Conservation (phyloP, 1,139 yeast species). For the Debaryomycetaceae sp. region DNA sequence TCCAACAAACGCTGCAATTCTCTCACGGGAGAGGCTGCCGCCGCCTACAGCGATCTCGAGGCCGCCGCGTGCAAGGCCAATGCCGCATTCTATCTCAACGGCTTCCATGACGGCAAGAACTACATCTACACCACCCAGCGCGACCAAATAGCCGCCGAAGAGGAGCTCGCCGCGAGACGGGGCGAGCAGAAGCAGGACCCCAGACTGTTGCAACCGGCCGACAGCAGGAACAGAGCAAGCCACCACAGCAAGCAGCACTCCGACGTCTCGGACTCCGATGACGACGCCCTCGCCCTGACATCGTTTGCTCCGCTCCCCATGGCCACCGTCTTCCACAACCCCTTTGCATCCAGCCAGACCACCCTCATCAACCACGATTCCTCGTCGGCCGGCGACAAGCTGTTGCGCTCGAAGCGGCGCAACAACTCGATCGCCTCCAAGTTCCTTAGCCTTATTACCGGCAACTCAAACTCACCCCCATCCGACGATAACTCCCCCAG, state of each 20-base stretch:
- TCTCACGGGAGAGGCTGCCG: background rate
- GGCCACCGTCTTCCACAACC: slow-evolving; percentile 6
- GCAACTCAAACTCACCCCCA: slow-evolving; percentile 7
- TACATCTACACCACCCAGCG: background rate
- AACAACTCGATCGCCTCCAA: slow-evolving; percentile 13
- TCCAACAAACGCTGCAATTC: background rate
- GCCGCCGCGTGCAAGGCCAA: background rate
- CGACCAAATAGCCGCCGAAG: background rate
- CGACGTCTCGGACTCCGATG: background rate
- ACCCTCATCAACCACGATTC: slow-evolving; percentile 7
- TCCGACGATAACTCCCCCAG: background rate
- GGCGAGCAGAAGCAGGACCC: background rate
- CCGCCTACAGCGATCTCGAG: background rate
- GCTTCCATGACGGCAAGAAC: background rate
- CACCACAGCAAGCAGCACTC: background rate
- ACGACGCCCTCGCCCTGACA: background rate
- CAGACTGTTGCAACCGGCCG: background rate
- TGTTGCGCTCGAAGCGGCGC: slow-evolving; percentile 5
- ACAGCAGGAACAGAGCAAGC: background rate
- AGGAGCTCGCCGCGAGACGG: background rate
- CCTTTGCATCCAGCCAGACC: slow-evolving; percentile 12
- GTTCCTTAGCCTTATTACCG: slow-evolving; percentile 10
- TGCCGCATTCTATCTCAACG: background rate
- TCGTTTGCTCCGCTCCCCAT: background rate
- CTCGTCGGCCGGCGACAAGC: background rate